These are phyloP conservation scores for Beauveria scarabaeidicola DNA, from an alignment of 2,329 filamentous ascomycete species.

Conservation along the genomic window DNA sequence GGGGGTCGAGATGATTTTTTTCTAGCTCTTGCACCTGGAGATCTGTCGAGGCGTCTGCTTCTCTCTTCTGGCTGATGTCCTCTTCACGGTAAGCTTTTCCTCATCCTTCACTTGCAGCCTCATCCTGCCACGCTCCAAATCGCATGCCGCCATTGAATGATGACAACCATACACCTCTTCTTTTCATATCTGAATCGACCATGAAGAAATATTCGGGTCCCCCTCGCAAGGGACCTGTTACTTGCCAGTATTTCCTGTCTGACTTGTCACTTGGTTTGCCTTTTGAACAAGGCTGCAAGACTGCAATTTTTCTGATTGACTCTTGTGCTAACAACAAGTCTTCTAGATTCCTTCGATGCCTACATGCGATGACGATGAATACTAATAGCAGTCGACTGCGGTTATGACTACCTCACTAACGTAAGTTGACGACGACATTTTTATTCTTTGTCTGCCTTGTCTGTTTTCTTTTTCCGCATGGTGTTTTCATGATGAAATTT, in stretches of 20 bases:
- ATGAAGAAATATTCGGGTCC: conserved; percentile 66
- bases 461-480: conserved; percentile 1
- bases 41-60: not conserved
- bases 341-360: not conserved
- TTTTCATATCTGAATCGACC: conserved; percentile 84
- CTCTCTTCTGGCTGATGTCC: too few relatives aligned
- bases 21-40: not conserved
- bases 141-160: conserved; percentile 40
- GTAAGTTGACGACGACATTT: conserved; percentile 7
- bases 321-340: conserved; percentile 1
- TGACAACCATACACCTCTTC: conserved; percentile 69
- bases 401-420: not conserved
- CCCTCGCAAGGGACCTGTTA: conserved; percentile 60
- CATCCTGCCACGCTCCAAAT: not conserved
- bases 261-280: conserved; percentile 31
- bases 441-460: conserved; percentile 12
- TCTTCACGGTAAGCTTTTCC: not conserved
- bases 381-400: not conserved
- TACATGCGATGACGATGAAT: not conserved
- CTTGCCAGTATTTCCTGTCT: conserved; percentile 87
- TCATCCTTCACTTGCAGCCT: not conserved
- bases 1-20: not conserved
- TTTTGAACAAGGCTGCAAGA: conserved; percentile 8
- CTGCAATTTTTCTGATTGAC: not conserved
- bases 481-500: conserved; percentile 58